phyloP scores from a whole-genome alignment of 2,329 filamentous ascomycete species.

The Peltaster fructicola region DNA sequence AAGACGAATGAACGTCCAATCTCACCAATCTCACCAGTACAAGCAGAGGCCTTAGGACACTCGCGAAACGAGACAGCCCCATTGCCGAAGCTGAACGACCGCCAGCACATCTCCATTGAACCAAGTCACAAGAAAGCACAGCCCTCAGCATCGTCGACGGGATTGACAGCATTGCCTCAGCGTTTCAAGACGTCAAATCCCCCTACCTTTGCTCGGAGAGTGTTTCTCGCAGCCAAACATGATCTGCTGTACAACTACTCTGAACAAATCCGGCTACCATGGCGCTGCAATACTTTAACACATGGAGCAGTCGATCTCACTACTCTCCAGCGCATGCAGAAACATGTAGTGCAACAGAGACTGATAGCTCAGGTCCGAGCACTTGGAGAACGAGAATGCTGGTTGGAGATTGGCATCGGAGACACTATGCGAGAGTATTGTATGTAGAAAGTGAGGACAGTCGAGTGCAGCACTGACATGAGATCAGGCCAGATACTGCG shows the following conservation, averaged over 20 bases:
- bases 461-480: neutral
- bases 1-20: too few species aligned
- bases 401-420: constrained; percentile 10
- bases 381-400: constrained; percentile 8
- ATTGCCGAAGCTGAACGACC: too few species aligned
- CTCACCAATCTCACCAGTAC: too few species aligned
- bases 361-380: constrained; percentile 10
- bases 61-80: too few species aligned
- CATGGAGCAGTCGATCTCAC: constrained; percentile 9
- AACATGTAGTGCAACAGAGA: constrained; percentile 10
- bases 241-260: constrained; percentile 8
- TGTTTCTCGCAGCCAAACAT: constrained; percentile 9
- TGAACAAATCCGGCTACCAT: constrained; percentile 3
- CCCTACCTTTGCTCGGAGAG: constrained; percentile 8
- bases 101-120: too few species aligned
- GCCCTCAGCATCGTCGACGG: too few species aligned
- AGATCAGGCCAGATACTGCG: constrained; percentile 7
- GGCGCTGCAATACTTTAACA: constrained; percentile 5
- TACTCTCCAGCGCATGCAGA: constrained; percentile 8
- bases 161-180: too few species aligned
- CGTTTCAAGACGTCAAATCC: too few species aligned
- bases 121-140: too few species aligned
- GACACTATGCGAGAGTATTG: constrained; percentile 11
- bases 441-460: constrained; percentile 3
- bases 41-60: too few species aligned